phyloP scores from a whole-genome alignment of 78 protist species.

The Paratrimastix pyriformis region DNA sequence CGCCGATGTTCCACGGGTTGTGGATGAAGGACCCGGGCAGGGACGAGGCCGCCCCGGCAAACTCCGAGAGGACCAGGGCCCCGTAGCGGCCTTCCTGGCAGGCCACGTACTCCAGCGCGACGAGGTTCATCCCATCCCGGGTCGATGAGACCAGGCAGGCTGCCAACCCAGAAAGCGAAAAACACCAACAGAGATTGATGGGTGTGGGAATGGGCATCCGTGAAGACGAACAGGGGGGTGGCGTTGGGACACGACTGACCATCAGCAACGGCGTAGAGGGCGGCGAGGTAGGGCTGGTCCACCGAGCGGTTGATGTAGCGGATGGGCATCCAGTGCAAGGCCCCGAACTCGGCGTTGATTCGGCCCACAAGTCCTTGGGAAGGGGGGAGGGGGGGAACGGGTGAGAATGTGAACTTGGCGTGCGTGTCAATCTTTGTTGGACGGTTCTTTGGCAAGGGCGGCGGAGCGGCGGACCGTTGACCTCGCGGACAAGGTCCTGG shows the following conservation, averaged over 20 bases:
- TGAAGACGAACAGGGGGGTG: no score
- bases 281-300: constrained; percentile 34
- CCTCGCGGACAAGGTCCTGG: no score
- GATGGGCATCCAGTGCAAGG: constrained; percentile 42
- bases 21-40: constrained; percentile 20
- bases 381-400: no score
- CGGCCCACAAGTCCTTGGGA: neutral
- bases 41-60: constrained; percentile 34
- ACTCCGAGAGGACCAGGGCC: constrained; percentile 46
- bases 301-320: constrained; percentile 64
- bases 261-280: constrained; percentile 33
- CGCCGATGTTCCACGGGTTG: constrained; percentile 32
- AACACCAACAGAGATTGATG: no score
- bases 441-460: no score
- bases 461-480: no score
- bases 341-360: constrained; percentile 31
- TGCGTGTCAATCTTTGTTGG: no score
- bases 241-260: no score
- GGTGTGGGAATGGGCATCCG: no score
- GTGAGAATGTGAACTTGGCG: no score
- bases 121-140: constrained; percentile 82
- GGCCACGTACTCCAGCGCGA: constrained; percentile 67
- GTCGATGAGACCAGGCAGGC: constrained; percentile 61
- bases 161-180: no score
- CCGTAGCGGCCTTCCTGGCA: constrained; percentile 61